Evolutionary conservation across 306 rosid species (phyloP), one percentile per base, ranked within the genome.

Genomic region (Cucurbita maxima): DNA sequence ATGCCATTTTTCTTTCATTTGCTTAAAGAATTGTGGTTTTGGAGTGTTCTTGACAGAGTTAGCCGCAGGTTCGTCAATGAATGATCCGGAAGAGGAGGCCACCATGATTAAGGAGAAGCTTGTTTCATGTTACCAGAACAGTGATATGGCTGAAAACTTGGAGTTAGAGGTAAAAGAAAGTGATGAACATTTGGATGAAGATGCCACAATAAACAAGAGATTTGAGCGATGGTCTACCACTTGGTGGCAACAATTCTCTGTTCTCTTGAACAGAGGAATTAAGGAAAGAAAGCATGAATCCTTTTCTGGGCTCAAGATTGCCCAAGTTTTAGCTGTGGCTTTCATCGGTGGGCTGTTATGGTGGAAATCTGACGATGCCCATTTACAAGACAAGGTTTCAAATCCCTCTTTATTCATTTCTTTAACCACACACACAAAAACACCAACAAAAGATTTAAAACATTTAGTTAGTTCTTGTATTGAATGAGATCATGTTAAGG

Each of bases 241-340:
- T 41, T 91, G 97, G 97, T 77, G 80, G 30, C 90, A 91, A 71
- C 95, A 91, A 68, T 87, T 88, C 58, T 30, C 22, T 19, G 92
- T 87, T 19, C 75, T 91, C 16, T 76, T 86, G 37, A 87, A 81
- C 71, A 87, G 92, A 87, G 92, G 89, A 57, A n/a, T 91, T 22
- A 88, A 84, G 68, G 92, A 91, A 81, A 84, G 89, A 59, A 86
- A 25, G 69, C 71, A 84, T 19, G 85, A 87, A 45, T 72, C 89
- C 6, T 89, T 91, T 76, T 88, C 92, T 41, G 64, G 53, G 48
- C 76, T 89, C 44, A 77, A 77, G 50, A 78, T 92, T 61, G 66
- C 36, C 57, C 88, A 89, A 62, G 83, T 92, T 20, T 58, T 89
- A 10, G 73, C 78, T 14, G 82, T 82, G 19, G 58, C 97, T 44